Evolutionary conservation across 1,284 basidiomycete species (phyloP), one percentile per base, ranked within the genome.

Genomic region (Leccinum griseonigrum): DNA sequence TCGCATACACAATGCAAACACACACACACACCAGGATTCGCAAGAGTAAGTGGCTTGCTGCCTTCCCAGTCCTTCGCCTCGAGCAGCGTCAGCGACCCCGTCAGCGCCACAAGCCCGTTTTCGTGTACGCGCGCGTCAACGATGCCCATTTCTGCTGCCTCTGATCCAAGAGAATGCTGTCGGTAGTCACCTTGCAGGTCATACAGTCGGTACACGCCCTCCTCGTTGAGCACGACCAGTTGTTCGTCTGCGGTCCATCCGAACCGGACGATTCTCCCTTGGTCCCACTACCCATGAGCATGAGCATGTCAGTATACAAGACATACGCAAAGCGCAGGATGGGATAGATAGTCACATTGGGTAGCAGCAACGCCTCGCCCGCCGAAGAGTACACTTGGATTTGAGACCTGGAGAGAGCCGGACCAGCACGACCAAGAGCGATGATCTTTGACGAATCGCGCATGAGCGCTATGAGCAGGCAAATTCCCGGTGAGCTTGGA

Each of bases 191-290:
- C 85, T 73, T 93, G 87, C 54, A 98, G 81, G 74, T 96, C 90
- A 73, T 98, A 98, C 18, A 98, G 72, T 48, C 97, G 84, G 73
- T 97, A 98, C 10, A 85, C 82, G 16, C 97, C 97, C 69, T 98
- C 95, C 74, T 97, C 95, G 67, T 95, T 94, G 32, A 99, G 78
- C 6, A 97, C 85, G 1, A 91, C 87, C 38, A 98, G 83, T 56
- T 87, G 83, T 69, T 97, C 93, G 67, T 91, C 86, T 13, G 77
- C 73, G 0, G 92, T 92, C 89, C 93, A 95, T 31, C 93, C 94
- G 67, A 95, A 88, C 29, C 85, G 84, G 58, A 95, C 77, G 59
- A 95, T 90, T 69, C 83, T 88, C 58, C 83, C 86, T 70, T 92
- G 88, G 64, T 95, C 92, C 93, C 94, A 96, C 90, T 94, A 60